Evolutionary conservation across 2,329 filamentous ascomycete genomes (phyloP).

Genomic region (Fusarium sp.): DNA sequence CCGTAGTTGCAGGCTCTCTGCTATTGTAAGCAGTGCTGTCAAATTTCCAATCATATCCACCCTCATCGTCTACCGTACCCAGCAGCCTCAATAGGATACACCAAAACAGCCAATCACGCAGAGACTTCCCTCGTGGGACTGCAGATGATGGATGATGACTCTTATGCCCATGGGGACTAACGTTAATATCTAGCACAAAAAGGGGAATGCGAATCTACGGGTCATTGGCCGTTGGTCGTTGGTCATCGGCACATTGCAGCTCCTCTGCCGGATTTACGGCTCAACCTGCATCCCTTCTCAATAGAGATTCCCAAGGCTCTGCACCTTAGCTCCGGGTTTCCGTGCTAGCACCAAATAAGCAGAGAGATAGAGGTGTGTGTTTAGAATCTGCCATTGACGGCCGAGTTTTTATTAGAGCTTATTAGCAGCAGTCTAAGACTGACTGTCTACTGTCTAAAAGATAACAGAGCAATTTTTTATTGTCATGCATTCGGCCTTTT

Average conservation of each 20-base stretch:
- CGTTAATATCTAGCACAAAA: slow-evolving; percentile 3
- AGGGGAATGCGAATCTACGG: neutral
- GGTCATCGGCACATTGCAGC: slow-evolving; percentile 14
- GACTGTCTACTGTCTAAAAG: neutral
- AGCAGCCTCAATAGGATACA: slow-evolving; percentile 2
- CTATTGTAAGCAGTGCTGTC: slow-evolving; percentile 35
- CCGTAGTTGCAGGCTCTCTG: slow-evolving; percentile 1
- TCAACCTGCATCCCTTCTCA: slow-evolving; percentile 14
- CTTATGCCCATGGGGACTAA: slow-evolving; percentile 23
- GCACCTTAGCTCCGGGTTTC: slow-evolving; percentile 21
- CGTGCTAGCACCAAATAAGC: slow-evolving; percentile 7
- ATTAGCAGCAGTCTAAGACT: neutral
- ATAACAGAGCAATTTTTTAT: neutral
- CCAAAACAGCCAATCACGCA: slow-evolving; percentile 9
- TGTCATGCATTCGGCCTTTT: slow-evolving; percentile 11
- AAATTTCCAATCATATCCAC: slow-evolving; percentile 23
- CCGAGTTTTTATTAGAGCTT: neutral
- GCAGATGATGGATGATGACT: slow-evolving; percentile 39
- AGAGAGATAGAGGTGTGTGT: slow-evolving; percentile 12
- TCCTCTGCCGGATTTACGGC: slow-evolving; percentile 40
- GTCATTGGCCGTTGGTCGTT: slow-evolving; percentile 18
- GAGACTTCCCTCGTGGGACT: neutral
- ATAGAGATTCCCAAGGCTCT: neutral
- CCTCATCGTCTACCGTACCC: slow-evolving; percentile 19
- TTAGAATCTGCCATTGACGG: neutral